Evolutionary conservation across 768 basidiomycete genomes (phyloP), one percentile per base, ranked within the genome.

Genomic region (Kwoniella sp.): DNA sequence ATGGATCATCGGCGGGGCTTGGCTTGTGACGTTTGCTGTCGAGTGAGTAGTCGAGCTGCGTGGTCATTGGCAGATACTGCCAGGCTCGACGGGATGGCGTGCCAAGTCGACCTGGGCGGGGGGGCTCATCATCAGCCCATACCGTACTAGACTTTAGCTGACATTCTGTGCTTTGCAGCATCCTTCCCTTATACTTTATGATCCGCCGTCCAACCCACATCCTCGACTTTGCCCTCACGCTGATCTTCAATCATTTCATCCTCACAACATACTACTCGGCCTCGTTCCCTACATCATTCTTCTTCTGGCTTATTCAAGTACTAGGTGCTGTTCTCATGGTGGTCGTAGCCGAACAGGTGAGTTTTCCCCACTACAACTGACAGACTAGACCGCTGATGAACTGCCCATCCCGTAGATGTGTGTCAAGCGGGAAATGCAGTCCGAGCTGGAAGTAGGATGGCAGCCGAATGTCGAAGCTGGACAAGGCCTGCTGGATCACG

Each of bases 181-280:
- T 93, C 47, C 85, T 85, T 67, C 91, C 85, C 70, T 79, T 98
- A 8, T 98, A 88, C 75, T 80, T 81, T 57, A 79, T 99, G 67
- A 80, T 99, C 71, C 85, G 90, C 40, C 82, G 89, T 40, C 95
- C 95, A 31, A 88, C 93, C 19, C 81, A 93, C 63, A 86, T 98
- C 67, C 84, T 99, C 62, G 95, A 99, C 76, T 95, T 95, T 75
- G 80, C 89, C 8, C 73, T 93, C 54, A 98, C 95, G 0, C 81
- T 98, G 41, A 76, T 88, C 41, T 88, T 93, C 79, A 88, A 85
- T 70, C 95, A 99, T 74, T 77, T 93, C 52, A 85, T 98, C 49
- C 77, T 98, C 56, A 93, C 95, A 47, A 91, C 89, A 31, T 96
- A 96, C 76, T 90, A 89, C 73, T 82, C 89, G 2, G 82, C 83